Conservation (phyloP, 805 yeast species). For the Tetrapisispora nanseiensis region DNA sequence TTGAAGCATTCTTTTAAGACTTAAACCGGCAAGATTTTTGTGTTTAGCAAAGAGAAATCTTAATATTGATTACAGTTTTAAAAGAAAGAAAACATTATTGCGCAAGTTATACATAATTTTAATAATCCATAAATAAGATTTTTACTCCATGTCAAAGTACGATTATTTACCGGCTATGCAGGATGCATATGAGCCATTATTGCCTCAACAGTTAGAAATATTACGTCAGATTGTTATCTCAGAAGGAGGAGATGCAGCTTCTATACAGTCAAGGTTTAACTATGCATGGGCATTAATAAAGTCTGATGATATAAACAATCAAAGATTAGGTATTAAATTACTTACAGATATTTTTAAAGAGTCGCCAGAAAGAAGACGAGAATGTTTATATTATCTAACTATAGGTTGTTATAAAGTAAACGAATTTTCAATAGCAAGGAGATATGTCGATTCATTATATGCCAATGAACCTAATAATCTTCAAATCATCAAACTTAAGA, state of each 20-base stretch:
- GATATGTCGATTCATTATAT: slow-evolving; percentile 71
- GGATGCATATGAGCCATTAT: slow-evolving; percentile 37
- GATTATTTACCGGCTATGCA: slow-evolving; percentile 25
- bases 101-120: too few relatives aligned
- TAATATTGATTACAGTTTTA: too few relatives aligned
- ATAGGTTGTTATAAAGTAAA: slow-evolving; percentile 84
- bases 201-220: slow-evolving; percentile 65
- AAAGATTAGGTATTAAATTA: slow-evolving; percentile 69
- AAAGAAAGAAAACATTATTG: too few relatives aligned
- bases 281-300: slow-evolving; percentile 94
- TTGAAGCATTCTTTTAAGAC: too few relatives aligned
- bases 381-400: slow-evolving; percentile 77
- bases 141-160: slow-evolving; percentile 16
- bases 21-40: too few relatives aligned
- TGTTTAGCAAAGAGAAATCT: too few relatives aligned
- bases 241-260: slow-evolving; percentile 65
- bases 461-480: slow-evolving; percentile 74
- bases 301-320: slow-evolving; percentile 51
- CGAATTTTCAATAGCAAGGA: slow-evolving; percentile 74
- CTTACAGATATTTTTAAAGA: slow-evolving; percentile 61
- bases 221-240: slow-evolving; percentile 66
- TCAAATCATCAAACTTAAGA: slow-evolving; percentile 64
- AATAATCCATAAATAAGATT: too few relatives aligned
- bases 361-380: slow-evolving; percentile 76
- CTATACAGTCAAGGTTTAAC: slow-evolving; percentile 81